Conservation (phyloP, 768 basidiomycete genomes). For the Gautieria morchelliformis region DNA sequence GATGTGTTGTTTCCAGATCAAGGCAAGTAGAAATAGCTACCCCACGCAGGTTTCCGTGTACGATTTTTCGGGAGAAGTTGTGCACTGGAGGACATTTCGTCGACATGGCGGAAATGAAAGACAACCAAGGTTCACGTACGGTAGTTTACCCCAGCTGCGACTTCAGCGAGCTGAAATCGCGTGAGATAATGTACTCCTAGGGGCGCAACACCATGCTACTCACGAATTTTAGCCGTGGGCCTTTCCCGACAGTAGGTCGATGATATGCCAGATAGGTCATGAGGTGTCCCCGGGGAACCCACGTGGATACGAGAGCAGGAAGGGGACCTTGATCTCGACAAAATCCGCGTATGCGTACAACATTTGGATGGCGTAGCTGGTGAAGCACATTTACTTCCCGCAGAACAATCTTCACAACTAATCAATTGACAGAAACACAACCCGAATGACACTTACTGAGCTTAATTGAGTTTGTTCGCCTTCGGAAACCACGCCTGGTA, state of each 20-base stretch:
- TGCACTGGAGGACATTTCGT: not conserved
- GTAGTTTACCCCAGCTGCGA: constrained; percentile 2
- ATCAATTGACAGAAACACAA: not conserved
- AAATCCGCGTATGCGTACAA: constrained; percentile 3
- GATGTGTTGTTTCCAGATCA: too few species aligned
- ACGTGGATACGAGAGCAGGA: constrained; percentile 4
- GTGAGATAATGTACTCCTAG: not conserved
- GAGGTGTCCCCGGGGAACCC: not conserved
- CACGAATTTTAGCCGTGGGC: not conserved
- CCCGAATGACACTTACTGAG: not conserved
- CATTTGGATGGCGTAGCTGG: constrained; percentile 7
- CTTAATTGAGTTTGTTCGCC: not conserved
- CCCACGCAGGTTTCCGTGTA: constrained; percentile 1
- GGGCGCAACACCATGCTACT: not conserved
- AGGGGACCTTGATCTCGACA: not conserved
- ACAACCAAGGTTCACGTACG: not conserved
- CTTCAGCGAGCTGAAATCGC: not conserved
- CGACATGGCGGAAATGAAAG: not conserved
- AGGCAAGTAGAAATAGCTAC: not conserved
- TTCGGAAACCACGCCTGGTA: not conserved
- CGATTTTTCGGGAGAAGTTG: not conserved
- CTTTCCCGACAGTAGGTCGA: not conserved
- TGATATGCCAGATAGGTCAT: not conserved
- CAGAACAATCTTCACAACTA: not conserved
- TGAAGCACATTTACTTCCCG: constrained; percentile 1